phyloP scores from a whole-genome alignment of 129 eudicot species.

The Flaveria ramosissima region DNA sequence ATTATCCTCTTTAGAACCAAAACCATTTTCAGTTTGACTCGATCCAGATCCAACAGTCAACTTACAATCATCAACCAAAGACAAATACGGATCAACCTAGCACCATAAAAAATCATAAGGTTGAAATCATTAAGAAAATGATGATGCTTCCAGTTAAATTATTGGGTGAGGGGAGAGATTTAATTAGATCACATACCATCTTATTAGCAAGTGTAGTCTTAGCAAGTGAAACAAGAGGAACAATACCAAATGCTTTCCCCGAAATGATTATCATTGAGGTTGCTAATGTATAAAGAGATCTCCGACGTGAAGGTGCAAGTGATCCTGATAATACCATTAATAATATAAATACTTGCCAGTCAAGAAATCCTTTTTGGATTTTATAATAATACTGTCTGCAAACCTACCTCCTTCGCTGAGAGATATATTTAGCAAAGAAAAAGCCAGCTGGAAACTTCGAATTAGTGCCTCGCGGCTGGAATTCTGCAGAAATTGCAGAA shows the following conservation, averaged over 20 bases:
- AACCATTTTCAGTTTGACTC: constrained; percentile 32
- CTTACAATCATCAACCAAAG: constrained; percentile 76
- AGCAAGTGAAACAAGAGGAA: constrained; percentile 55
- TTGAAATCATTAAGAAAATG: not conserved
- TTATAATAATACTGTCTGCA: constrained; percentile 6
- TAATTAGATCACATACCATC: constrained; percentile 35
- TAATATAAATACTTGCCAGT: constrained; percentile 8
- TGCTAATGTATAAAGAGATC: constrained; percentile 73
- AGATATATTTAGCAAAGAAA: constrained; percentile 60
- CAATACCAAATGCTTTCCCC: constrained; percentile 58
- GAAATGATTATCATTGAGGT: constrained; percentile 63
- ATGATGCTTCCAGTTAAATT: constrained; percentile 4
- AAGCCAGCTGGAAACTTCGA: constrained; percentile 67
- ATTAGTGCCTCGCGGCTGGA: constrained; percentile 62
- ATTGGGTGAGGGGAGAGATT: constrained; percentile 4
- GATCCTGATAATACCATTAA: constrained; percentile 31
- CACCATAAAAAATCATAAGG: constrained; percentile 24
- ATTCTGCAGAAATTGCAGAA: constrained; percentile 38
- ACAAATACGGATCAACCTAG: constrained; percentile 79
- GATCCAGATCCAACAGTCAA: constrained; percentile 42
- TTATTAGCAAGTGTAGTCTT: constrained; percentile 49
- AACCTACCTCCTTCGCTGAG: constrained; percentile 53
- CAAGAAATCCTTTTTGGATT: not conserved
- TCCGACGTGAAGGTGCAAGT: constrained; percentile 63
- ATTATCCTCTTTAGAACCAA: constrained; percentile 72